These are phyloP conservation scores for Dryas drummondii DNA, from an alignment of 306 rosid genomes.

Conservation along the genomic window DNA sequence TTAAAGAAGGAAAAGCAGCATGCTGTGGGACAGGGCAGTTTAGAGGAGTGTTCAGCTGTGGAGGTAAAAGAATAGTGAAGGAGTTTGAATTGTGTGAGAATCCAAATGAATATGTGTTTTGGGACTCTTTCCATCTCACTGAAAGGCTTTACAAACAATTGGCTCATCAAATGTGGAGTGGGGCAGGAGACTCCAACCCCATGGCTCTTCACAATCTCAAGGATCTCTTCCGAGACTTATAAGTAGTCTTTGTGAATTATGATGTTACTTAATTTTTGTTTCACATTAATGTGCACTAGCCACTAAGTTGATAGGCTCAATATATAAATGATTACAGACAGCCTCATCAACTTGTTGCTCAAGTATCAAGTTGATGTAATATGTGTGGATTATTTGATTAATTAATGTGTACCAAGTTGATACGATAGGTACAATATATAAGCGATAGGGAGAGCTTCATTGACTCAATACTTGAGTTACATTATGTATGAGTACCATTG, in stretches of 20 bases:
- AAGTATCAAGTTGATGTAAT: no score
- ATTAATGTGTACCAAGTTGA: no score
- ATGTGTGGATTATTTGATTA: no score
- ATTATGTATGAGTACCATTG: no score
- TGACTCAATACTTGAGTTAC: no score
- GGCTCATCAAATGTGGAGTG: conserved; percentile 62
- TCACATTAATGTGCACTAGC: no score
- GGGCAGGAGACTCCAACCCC: conserved; percentile 16
- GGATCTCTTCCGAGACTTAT: conserved; percentile 49
- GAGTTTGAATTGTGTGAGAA: conserved; percentile 56
- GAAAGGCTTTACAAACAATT: conserved; percentile 59
- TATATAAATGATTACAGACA: no score
- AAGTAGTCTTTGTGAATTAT: background rate
- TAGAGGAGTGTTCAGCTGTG: conserved; percentile 72
- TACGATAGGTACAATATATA: no score
- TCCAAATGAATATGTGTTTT: conserved; percentile 54
- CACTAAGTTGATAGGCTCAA: no score
- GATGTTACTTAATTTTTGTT: no score
- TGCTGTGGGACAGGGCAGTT: conserved; percentile 77
- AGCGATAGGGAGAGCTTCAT: no score
- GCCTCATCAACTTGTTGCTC: no score
- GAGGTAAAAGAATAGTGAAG: conserved; percentile 68
- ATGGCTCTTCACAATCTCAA: conserved; percentile 40
- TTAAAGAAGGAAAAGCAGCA: conserved; percentile 70
- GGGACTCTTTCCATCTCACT: conserved; percentile 88